These are phyloP conservation scores for Zygotorulaspora sp. DNA, from an alignment of 805 yeast species.

Conservation along the genomic window DNA sequence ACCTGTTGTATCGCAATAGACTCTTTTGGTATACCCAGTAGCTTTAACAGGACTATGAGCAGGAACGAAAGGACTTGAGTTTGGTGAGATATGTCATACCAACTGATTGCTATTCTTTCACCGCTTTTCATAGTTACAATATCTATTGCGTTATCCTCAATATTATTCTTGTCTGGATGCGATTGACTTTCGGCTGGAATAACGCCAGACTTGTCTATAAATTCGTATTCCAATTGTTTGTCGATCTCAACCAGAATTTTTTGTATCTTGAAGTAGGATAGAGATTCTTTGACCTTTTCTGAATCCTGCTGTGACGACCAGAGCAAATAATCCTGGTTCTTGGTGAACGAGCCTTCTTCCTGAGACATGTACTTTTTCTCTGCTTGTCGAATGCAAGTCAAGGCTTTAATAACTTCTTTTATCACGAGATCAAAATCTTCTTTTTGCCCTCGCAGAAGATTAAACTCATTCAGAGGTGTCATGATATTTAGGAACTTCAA, in stretches of 20 bases:
- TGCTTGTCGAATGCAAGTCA: constrained; percentile 26
- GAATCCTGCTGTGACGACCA: constrained; percentile 26
- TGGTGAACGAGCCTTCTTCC: constrained; percentile 22
- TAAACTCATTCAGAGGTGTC: constrained; percentile 36
- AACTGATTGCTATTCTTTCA: constrained; percentile 33
- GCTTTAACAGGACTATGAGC: constrained; percentile 31
- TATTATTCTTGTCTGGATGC: constrained; percentile 33
- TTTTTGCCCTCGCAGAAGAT: constrained; percentile 35
- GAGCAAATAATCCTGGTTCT: constrained; percentile 28
- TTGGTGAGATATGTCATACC: constrained; percentile 39
- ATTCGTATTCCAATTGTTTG: constrained; percentile 33
- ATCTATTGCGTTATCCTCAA: constrained; percentile 35
- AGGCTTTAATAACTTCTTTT: constrained; percentile 33
- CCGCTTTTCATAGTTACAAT: constrained; percentile 27
- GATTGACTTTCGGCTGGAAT: constrained; percentile 33
- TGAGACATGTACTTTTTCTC: constrained; percentile 23
- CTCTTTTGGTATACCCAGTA: constrained; percentile 33
- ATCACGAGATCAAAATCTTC: constrained; percentile 37
- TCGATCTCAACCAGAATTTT: constrained; percentile 35
- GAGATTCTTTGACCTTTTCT: constrained; percentile 15
- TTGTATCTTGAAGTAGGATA: constrained; percentile 33
- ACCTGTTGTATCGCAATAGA: constrained; percentile 34
- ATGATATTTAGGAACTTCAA: constrained; percentile 33
- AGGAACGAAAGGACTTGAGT: constrained; percentile 36
- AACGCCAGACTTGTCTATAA: constrained; percentile 35